Percentiles rank a stretch among this genome's conserved stretches.
phyloP scores from a whole-genome alignment of 176 grass and related monocot genomes.

The Ampelocalamus luodianensis region DNA sequence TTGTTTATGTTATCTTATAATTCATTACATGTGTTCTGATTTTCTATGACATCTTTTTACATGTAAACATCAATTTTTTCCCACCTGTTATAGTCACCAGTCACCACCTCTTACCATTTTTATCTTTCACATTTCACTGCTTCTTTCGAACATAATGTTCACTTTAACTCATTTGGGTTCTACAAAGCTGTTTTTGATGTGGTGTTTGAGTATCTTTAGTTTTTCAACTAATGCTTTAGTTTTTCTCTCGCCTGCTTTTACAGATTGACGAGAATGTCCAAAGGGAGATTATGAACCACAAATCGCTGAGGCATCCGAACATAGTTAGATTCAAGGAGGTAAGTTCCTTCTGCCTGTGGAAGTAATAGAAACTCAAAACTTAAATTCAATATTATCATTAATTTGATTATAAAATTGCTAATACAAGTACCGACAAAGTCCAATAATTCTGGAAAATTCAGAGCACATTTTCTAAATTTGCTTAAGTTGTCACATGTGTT shows the following conservation, averaged over 20 bases:
- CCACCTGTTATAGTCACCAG: not conserved
- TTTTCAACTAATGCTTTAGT: conserved; percentile 14
- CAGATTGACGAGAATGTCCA: conserved; percentile 99
- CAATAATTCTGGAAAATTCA: not conserved
- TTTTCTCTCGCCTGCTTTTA: conserved; percentile 14
- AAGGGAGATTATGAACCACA: conserved; percentile 99
- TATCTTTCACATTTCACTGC: not conserved
- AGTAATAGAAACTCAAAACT: conserved; percentile 4
- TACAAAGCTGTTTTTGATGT: not conserved
- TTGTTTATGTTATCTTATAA: conserved; percentile 18
- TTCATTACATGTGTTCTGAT: not conserved
- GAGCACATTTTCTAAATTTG: not conserved
- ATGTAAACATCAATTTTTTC: not conserved
- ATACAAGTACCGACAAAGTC: not conserved
- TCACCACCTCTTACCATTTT: not conserved
- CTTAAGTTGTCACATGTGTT: not conserved
- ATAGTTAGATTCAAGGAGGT: conserved; percentile 97
- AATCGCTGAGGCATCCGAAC: conserved; percentile 87
- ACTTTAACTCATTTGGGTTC: conserved; percentile 10
- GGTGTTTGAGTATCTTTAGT: conserved; percentile 26
- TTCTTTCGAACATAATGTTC: not conserved
- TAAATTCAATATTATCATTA: not conserved
- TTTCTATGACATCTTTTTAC: conserved; percentile 1
- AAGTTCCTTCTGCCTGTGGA: conserved; percentile 31
- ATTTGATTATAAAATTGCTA: conserved; percentile 1